Evolutionary conservation across 495 filamentous ascomycete genomes (phyloP), one percentile per base, ranked within the genome.

Genomic region (Penicillium egyptiacum): DNA sequence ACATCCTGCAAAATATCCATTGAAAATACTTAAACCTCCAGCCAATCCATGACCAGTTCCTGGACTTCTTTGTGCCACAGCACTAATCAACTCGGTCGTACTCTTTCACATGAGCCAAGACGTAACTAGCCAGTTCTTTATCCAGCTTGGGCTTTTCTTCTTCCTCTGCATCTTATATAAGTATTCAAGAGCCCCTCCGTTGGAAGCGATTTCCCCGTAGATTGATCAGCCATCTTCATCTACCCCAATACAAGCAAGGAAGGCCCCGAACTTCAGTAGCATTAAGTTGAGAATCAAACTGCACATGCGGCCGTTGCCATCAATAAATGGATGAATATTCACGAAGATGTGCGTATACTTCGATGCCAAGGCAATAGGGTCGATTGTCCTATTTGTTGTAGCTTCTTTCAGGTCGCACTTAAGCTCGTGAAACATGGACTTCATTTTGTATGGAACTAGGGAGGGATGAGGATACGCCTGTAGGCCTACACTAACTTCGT

Each of bases 271-370:
- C 28, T 67, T 67, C 8, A 68, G 30, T 0, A 73, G 57, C 9
- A 74, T 51, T 0, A 58, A 57, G 55, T 71, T 78, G 1, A 75
- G 46, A 6, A 76, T 67, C 23, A 76, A 43, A 28, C 72, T 69
- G 44, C 66, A 74, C 37, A 62, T 61, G 28, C 72, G 56, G 3
- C 75, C 72, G 47, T 78, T 78, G 3, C 69, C 72, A 41, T 76
- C 72, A 3, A 61, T 39, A 42, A 75, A 76, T 3, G 72, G 74
- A 50, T 74, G 72, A 23, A 75, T 71, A 2, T 63, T 57, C 39
- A 73, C 64, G 35, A 78, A 73, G 0, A 59, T 35, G 9, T 70
- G 59, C 3, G 52, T 64, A 44, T 68, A 70, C 41, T 72, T 68
- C 1, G 71, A 45, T 4, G 71, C 70, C 8, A 76, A 37, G 9